Conservation (phyloP, 495 filamentous ascomycete species). For the Letharia lupina region DNA sequence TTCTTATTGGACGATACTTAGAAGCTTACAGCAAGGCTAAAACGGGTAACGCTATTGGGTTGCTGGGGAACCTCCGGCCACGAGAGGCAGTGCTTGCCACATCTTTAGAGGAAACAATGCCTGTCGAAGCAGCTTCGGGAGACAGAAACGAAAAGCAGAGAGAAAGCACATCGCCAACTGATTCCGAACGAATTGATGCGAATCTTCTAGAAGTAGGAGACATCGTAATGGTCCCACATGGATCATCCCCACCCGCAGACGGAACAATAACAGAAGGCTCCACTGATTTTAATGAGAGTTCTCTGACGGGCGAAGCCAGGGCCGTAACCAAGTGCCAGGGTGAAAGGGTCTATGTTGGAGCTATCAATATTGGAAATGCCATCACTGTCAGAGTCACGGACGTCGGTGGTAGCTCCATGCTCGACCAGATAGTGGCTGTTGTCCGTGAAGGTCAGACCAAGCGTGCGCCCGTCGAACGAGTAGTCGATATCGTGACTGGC, state of each 20-base stretch:
- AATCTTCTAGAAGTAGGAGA: slow-evolving; percentile 82
- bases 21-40: slow-evolving; percentile 92
- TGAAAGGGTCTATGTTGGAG: slow-evolving; percentile 74
- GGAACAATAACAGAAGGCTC: slow-evolving; percentile 57
- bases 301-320: slow-evolving; percentile 80
- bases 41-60: slow-evolving; percentile 79
- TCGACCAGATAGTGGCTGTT: slow-evolving; percentile 83
- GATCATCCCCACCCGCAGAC: slow-evolving; percentile 79
- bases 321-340: slow-evolving; percentile 61
- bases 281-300: slow-evolving; percentile 79
- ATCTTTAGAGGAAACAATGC: neutral
- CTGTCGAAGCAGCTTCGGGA: neutral
- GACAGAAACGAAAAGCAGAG: neutral
- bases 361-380: slow-evolving; percentile 70
- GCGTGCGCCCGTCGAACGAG: slow-evolving; percentile 75
- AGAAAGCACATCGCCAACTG: slow-evolving; percentile 3
- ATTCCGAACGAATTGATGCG: slow-evolving; percentile 44
- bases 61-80: slow-evolving; percentile 70
- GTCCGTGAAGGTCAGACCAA: slow-evolving; percentile 87
- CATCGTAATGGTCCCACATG: slow-evolving; percentile 64
- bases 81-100: slow-evolving; percentile 66
- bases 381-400: slow-evolving; percentile 63
- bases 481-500: slow-evolving; percentile 74
- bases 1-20: slow-evolving; percentile 70
- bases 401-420: slow-evolving; percentile 70